These are phyloP conservation scores for Maudiozyma turicensis DNA, from an alignment of 805 yeast species.

Conservation along the genomic window DNA sequence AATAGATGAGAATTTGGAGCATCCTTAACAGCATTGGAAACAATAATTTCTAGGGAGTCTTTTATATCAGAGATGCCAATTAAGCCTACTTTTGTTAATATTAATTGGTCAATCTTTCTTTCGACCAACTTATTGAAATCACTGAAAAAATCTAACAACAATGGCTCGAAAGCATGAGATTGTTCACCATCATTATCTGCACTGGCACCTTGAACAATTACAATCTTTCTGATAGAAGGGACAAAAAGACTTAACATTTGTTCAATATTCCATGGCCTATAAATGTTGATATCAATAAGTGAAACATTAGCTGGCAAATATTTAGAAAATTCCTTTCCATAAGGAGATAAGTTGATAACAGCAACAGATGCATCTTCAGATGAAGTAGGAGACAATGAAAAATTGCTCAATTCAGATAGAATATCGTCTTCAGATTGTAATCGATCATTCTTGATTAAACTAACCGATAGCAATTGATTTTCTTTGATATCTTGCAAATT, in stretches of 20 bases:
- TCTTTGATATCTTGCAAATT: background rate
- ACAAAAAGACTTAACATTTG: conserved; percentile 45
- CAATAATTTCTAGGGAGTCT: conserved; percentile 37
- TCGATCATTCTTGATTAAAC: background rate
- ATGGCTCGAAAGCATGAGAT: conserved; percentile 47
- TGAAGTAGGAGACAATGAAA: background rate
- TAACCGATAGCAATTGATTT: background rate
- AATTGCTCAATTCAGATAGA: background rate
- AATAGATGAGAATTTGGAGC: conserved; percentile 54
- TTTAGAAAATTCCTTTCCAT: conserved; percentile 34
- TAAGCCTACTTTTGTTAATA: conserved; percentile 41
- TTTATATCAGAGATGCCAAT: conserved; percentile 12
- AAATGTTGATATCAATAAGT: conserved; percentile 49
- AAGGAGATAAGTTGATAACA: conserved; percentile 53
- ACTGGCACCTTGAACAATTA: conserved; percentile 56
- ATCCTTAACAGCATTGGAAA: conserved; percentile 39
- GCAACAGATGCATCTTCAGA: background rate
- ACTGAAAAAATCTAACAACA: conserved; percentile 67
- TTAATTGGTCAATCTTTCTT: conserved; percentile 39
- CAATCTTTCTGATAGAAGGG: conserved; percentile 41
- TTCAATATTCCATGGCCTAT: conserved; percentile 61
- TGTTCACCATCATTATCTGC: conserved; percentile 1
- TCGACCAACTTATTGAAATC: conserved; percentile 39
- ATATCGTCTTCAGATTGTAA: background rate
- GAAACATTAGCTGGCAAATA: conserved; percentile 28